These are phyloP conservation scores for Diaporthe sp. DNA, from an alignment of 2,329 filamentous ascomycete species.

Conservation along the genomic window DNA sequence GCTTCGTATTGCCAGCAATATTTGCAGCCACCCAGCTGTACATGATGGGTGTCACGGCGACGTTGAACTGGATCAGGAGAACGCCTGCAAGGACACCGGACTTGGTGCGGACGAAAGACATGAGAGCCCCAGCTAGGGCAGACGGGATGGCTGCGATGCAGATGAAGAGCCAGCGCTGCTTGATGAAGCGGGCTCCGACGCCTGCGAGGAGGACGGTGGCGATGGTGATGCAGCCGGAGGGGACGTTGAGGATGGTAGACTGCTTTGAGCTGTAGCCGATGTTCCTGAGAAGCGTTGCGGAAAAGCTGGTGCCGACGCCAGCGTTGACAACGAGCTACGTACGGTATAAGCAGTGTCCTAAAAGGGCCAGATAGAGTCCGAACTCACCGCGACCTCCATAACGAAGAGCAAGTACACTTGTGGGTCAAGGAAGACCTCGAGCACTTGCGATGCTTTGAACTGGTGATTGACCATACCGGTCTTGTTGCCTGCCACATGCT, in stretches of 20 bases:
- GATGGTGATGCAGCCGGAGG: slow-evolving; percentile 66
- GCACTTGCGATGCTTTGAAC: slow-evolving; percentile 65
- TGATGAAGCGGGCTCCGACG: slow-evolving; percentile 2
- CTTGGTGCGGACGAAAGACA: slow-evolving; percentile 64
- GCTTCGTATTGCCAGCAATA: slow-evolving; percentile 65
- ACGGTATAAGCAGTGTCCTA: slow-evolving; percentile 38
- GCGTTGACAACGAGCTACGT: slow-evolving; percentile 65
- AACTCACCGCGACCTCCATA: slow-evolving; percentile 61
- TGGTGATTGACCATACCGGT: slow-evolving; percentile 68
- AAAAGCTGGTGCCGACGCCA: slow-evolving; percentile 66
- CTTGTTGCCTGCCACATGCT: slow-evolving; percentile 69
- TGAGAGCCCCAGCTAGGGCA: slow-evolving; percentile 61
- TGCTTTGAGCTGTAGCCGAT: slow-evolving; percentile 60
- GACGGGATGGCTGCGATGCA: slow-evolving; percentile 29
- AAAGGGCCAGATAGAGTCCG: not conserved
- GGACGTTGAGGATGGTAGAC: slow-evolving; percentile 68
- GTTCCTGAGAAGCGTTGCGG: slow-evolving; percentile 64
- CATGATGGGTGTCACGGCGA: slow-evolving; percentile 45
- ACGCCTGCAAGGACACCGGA: slow-evolving; percentile 63
- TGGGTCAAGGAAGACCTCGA: slow-evolving; percentile 65
- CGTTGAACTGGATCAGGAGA: slow-evolving; percentile 61
- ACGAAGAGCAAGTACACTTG: slow-evolving; percentile 65
- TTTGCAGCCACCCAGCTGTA: slow-evolving; percentile 63
- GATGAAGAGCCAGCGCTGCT: slow-evolving; percentile 40
- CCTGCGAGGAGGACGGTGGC: slow-evolving; percentile 64